Evolutionary conservation across 75 land plant genomes (phyloP).

Genomic region (Azolla pinnata): DNA sequence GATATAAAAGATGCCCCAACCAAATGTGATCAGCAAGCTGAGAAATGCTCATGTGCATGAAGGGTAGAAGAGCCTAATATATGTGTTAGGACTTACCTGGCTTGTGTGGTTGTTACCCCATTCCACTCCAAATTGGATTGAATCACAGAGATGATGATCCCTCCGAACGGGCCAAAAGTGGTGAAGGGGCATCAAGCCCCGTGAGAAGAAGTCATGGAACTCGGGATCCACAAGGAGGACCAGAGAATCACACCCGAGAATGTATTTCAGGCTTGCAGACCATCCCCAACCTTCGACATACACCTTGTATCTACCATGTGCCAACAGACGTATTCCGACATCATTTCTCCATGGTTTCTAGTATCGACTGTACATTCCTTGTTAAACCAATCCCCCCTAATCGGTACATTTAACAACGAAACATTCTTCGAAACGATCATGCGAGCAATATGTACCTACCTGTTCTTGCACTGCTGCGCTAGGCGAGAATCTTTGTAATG

Average conservation of each 20-base stretch:
- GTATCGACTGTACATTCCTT: background rate
- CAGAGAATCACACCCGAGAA: conserved; percentile 57
- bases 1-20: background rate
- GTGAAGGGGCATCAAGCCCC: conserved; percentile 39
- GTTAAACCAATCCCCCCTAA: no score
- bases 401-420: no score
- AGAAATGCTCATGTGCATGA: background rate
- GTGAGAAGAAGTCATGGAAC: conserved; percentile 49
- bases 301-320: conserved; percentile 45
- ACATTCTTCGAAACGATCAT: no score
- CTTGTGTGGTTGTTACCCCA: conserved; percentile 57
- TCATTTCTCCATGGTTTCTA: background rate
- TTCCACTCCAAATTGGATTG: conserved; percentile 54
- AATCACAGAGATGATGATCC: conserved; percentile 39
- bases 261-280: conserved; percentile 75
- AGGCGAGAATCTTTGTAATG: conserved; percentile 40
- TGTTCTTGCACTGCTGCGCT: conserved; percentile 41
- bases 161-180: conserved; percentile 55
- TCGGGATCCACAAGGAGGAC: conserved; percentile 30
- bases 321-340: background rate
- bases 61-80: background rate
- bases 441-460: conserved; percentile 17
- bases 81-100: conserved; percentile 21
- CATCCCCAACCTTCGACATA: conserved; percentile 62
- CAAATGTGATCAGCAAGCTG: background rate